Evolutionary conservation across 768 basidiomycete genomes (phyloP).

Genomic region (Mycena metata): DNA sequence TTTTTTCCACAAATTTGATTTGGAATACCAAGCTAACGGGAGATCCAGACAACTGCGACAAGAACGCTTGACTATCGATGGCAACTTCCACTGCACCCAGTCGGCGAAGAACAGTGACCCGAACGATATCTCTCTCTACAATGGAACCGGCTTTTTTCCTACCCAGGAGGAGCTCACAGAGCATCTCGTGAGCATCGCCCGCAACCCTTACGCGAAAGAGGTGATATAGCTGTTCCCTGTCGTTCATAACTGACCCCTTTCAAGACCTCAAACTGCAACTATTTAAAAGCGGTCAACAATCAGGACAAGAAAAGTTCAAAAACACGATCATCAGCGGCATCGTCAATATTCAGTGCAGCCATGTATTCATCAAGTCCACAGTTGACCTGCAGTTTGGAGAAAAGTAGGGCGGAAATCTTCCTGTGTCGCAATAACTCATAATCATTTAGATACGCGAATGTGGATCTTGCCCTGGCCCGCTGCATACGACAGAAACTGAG

Average conservation of each 20-base stretch:
- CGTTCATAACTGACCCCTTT: too few relatives aligned
- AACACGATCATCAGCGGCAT: slow-evolving; percentile 44
- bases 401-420: neutral
- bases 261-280: slow-evolving; percentile 41
- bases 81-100: too few relatives aligned
- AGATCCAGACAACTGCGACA: too few relatives aligned
- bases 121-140: too few relatives aligned
- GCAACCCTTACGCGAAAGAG: too few relatives aligned
- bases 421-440: neutral
- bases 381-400: slow-evolving; percentile 38
- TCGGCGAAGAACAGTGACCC: too few relatives aligned
- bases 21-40: too few relatives aligned
- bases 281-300: slow-evolving; percentile 44
- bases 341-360: slow-evolving; percentile 45
- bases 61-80: too few relatives aligned
- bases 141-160: neutral
- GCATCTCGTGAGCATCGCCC: neutral
- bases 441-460: slow-evolving; percentile 27
- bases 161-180: neutral
- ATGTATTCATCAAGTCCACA: slow-evolving; percentile 36
- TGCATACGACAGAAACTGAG: slow-evolving; percentile 25
- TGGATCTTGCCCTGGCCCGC: slow-evolving; percentile 26
- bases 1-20: neutral
- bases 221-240: too few relatives aligned
- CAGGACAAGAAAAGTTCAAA: slow-evolving; percentile 47